Base-by-base conservation (phyloP, 768 basidiomycete genomes). In the Lentinula detonsa region DNA sequence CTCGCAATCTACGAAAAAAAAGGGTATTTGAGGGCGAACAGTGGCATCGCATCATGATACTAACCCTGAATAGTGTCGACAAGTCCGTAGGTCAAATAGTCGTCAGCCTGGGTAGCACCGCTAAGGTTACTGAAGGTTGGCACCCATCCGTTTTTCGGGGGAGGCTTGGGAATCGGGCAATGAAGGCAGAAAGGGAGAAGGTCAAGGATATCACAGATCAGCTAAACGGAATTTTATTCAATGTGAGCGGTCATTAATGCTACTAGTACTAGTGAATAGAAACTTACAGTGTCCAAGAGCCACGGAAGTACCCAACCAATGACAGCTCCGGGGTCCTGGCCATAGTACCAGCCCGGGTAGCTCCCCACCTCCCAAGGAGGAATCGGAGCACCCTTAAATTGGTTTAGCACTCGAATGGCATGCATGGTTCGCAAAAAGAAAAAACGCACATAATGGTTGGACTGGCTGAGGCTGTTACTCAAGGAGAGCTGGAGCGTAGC, bases 321-420 rank as follows among this genome's bases (percentile, higher is more conserved):
- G 57, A 59, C n/a, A 21, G 34, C 16, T 18, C 52, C 35, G 7
- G 58, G 62, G 23, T 63, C 33, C n/a, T 62, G 16, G 9, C 76
- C 76, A 55, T 72, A 75, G 65, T 77, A 76, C 76, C 76, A 77
- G 21, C 76, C 75, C 31, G 75, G 76, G 13, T 65, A 46, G 53
- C 66, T 58, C 3, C 67, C 70, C 11, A n/a, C 23, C 46, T 68
- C 35, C 76, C 76, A 75, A 39, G 75, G 76, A 15, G 73, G 71
- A 31, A 70, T 64, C 1, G 75, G 75, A n/a, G 75, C 70, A 39
- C 73, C 73, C 53, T 72, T 75, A 49, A 67, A 61, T 73, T 1
- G 33, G 18, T 2, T 21, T 9, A 48, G 18, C 21, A 18, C 21
- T 11, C 21, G n/a, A n/a, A n/a, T n/a, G n/a, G n/a, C n/a, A n/a